Evolutionary conservation across 177 flowering plant species (phyloP), one percentile per base, ranked within the genome.

Genomic region (Vitis hybrid): DNA sequence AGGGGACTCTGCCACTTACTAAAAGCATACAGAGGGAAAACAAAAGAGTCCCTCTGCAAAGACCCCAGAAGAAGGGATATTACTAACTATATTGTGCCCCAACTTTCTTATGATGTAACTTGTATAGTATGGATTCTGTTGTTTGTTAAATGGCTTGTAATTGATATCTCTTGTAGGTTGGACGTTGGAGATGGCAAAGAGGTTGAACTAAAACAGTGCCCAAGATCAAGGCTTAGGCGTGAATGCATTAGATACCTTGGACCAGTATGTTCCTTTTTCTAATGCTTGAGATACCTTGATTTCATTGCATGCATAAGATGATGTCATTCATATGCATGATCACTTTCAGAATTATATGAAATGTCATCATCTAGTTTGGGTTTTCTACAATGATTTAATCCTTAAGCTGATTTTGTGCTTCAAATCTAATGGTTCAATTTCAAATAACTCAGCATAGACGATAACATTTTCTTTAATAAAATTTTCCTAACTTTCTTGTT

Each of bases 171-270:
- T 7, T 68, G 54, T 26, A 78, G 81, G 81, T 66, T 78, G 64
- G 78, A 78, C 55, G 23, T 75, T 11, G 81, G 81, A 51, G 75
- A 72, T 51, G 81, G 81, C 9, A 74, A 68, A 66, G 75, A 68
- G n/a, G 23, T 74, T 10, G 64, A 78, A 60, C 75, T 78, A 12
- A 59, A 75, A 17, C 52, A 65, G 18, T 75, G 78, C 67, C 74
- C 81, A 30, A 71, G 81, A 73, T 66, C 49, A 14, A 70, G 61
- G 63, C 76, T 77, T 32, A 67, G 56, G 52, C 49, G 67, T 62
- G 52, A 77, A 59, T 77, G 76, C 74, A 73, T 77, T 2, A 65
- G 66, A 23, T 77, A 77, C 66, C 80, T 77, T 62, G 80, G 80
- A 66, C 80, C 74, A 15, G 80, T 77, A 66, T 52, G 59, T 10